Percentiles rank a stretch among this genome's conserved stretches.
phyloP scores from a whole-genome alignment of 2,329 filamentous ascomycete species.

The Cercospora sp. region DNA sequence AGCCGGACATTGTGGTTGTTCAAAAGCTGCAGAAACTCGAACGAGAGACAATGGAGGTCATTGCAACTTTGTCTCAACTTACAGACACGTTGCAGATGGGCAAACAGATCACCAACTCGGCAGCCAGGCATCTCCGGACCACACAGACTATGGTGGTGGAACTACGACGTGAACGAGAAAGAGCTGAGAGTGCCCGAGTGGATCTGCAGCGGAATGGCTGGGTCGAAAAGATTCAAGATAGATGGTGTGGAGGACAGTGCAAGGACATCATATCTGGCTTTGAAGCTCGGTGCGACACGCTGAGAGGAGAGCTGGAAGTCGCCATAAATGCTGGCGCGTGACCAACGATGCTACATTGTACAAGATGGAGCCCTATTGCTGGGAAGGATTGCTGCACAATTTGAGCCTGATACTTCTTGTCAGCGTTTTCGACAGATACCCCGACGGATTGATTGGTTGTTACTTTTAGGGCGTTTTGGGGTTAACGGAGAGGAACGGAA shows the following conservation, averaged over 20 bases:
- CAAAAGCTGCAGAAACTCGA: constrained; percentile 68
- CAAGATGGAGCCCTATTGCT: neutral
- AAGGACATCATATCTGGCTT: constrained; percentile 88
- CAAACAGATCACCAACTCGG: constrained; percentile 80
- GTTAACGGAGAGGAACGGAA: neutral
- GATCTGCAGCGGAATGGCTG: constrained; percentile 82
- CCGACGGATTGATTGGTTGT: neutral
- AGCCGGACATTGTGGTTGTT: constrained; percentile 64
- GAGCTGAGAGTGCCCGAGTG: constrained; percentile 75
- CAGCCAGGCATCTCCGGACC: constrained; percentile 73
- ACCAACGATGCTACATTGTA: neutral
- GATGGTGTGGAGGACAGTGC: constrained; percentile 83
- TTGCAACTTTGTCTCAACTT: constrained; percentile 79
- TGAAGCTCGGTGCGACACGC: constrained; percentile 82
- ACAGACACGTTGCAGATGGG: constrained; percentile 94
- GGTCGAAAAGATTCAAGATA: constrained; percentile 70
- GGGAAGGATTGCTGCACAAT: neutral
- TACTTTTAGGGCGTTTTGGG: neutral
- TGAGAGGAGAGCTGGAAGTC: constrained; percentile 54
- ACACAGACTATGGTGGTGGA: constrained; percentile 85
- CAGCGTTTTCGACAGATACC: neutral
- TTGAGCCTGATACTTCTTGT: neutral
- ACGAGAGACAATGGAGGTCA: constrained; percentile 65
- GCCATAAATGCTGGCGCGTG: constrained; percentile 1
- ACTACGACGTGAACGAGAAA: constrained; percentile 78